phyloP scores from a whole-genome alignment of 768 basidiomycete species.

The Panaeolus cyanescens region DNA sequence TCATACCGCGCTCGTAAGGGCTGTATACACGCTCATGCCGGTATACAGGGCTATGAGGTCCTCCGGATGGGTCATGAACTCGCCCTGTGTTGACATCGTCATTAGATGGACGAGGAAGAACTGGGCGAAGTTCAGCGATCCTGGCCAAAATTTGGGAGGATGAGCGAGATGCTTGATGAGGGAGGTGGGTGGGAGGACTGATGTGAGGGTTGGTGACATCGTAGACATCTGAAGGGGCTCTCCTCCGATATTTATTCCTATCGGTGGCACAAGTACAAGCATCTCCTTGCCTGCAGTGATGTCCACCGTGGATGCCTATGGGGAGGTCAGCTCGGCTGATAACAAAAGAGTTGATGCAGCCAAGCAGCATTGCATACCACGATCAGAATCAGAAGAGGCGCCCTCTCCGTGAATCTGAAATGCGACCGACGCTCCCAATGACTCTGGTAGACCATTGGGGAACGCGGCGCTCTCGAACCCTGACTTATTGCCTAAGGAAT shows the following conservation, averaged over 20 bases:
- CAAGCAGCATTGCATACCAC: conserved; percentile 57
- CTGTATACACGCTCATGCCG: conserved; percentile 60
- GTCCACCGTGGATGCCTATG: conserved; percentile 42
- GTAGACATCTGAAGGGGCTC: conserved; percentile 17
- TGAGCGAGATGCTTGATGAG: conserved; percentile 19
- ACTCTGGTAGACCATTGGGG: conserved; percentile 74
- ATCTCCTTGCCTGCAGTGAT: conserved; percentile 53
- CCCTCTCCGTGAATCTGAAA: conserved; percentile 47
- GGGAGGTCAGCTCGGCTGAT: conserved; percentile 45
- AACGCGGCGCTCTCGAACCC: conserved; percentile 74
- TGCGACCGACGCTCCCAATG: conserved; percentile 66
- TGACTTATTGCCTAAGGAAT: conserved; percentile 49
- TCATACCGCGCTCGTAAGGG: conserved; percentile 64
- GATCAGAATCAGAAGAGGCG: conserved; percentile 59
- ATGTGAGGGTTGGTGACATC: conserved; percentile 1
- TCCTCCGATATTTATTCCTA: conserved; percentile 36
- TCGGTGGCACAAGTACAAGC: conserved; percentile 62
- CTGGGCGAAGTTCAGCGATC: conserved; percentile 66
- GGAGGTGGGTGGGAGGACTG: conserved; percentile 4
- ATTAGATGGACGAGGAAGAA: conserved; percentile 60
- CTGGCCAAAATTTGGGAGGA: conserved; percentile 58
- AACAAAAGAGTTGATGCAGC: conserved; percentile 36
- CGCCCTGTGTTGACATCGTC: conserved; percentile 30
- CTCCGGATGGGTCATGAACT: conserved; percentile 48
- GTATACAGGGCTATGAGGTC: conserved; percentile 39